phyloP scores from a whole-genome alignment of 148 eudicot genomes.

The Pharnaceum exiguum region DNA sequence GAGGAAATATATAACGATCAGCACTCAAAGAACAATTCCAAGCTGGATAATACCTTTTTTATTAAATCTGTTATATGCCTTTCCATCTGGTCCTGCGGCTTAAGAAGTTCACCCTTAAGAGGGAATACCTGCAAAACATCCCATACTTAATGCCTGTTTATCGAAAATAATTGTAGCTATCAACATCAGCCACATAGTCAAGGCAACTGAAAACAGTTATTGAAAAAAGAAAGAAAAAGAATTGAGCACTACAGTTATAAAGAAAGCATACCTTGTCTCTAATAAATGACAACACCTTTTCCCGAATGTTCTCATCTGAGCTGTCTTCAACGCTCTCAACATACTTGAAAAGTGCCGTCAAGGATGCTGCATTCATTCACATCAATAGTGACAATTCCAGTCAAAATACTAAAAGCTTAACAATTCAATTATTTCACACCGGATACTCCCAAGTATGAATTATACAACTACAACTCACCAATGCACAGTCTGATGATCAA shows the following conservation, averaged over 20 bases:
- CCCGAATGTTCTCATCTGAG: conserved; percentile 80
- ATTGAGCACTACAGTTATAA: background rate
- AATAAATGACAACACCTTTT: conserved; percentile 73
- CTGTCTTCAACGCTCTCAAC: conserved; percentile 74
- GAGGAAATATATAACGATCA: no score
- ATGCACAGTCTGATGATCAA: no score
- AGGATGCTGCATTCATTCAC: conserved; percentile 86
- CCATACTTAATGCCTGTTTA: background rate
- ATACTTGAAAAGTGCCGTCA: conserved; percentile 88
- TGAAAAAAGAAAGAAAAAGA: background rate
- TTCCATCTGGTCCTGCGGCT: conserved; percentile 95
- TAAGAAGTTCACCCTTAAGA: conserved; percentile 78
- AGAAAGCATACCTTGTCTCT: conserved; percentile 67
- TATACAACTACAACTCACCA: no score
- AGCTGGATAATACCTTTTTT: conserved; percentile 54
- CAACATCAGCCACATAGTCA: background rate
- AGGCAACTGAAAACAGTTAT: background rate
- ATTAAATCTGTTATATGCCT: conserved; percentile 93
- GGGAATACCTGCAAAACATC: conserved; percentile 70
- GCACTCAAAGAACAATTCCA: background rate
- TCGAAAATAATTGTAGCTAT: background rate
- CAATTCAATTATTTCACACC: no score
- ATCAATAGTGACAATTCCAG: no score
- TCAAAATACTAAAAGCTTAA: no score
- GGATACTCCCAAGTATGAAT: no score